Conservation (phyloP, 2,329 filamentous ascomycete species). For the Aspergillus luchuensis region DNA sequence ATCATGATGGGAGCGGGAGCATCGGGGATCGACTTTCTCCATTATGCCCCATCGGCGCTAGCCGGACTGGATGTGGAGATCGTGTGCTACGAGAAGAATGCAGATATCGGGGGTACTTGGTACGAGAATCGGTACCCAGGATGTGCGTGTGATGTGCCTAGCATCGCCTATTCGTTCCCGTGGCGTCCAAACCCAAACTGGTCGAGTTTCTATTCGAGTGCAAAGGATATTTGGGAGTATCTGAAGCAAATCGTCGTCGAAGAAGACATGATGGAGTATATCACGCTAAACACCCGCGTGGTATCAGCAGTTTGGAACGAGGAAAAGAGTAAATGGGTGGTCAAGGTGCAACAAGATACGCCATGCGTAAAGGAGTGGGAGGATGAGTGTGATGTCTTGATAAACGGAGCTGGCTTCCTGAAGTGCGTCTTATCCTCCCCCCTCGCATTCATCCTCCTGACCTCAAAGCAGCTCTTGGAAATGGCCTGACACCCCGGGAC, state of each 20-base stretch:
- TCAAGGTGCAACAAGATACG: conserved; percentile 2
- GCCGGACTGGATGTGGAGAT: conserved; percentile 33
- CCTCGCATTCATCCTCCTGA: background rate
- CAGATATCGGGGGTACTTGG: conserved; percentile 36
- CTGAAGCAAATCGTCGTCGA: conserved; percentile 10
- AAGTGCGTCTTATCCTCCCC: conserved; percentile 22
- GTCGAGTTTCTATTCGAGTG: conserved; percentile 21
- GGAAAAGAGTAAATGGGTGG: conserved; percentile 4
- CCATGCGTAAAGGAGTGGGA: conserved; percentile 22
- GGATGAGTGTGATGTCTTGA: conserved; percentile 35
- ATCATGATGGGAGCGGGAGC: conserved; percentile 41
- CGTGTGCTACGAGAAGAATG: conserved; percentile 32
- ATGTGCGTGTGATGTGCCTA: conserved; percentile 32
- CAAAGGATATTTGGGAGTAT: conserved; percentile 10
- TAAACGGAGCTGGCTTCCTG: conserved; percentile 42
- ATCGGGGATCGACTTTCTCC: conserved; percentile 38
- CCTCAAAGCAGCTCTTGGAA: conserved; percentile 33
- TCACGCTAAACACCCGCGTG: background rate
- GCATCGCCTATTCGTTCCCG: conserved; percentile 8
- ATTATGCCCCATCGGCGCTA: conserved; percentile 35
- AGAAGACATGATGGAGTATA: conserved; percentile 12
- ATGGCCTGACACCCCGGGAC: conserved; percentile 50
- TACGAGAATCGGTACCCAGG: conserved; percentile 38
- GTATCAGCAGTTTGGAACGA: conserved; percentile 7
- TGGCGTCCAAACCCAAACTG: conserved; percentile 8